Evolutionary conservation across 169 alveolate species (phyloP).

Genomic region (Besnoitia besnoiti): DNA sequence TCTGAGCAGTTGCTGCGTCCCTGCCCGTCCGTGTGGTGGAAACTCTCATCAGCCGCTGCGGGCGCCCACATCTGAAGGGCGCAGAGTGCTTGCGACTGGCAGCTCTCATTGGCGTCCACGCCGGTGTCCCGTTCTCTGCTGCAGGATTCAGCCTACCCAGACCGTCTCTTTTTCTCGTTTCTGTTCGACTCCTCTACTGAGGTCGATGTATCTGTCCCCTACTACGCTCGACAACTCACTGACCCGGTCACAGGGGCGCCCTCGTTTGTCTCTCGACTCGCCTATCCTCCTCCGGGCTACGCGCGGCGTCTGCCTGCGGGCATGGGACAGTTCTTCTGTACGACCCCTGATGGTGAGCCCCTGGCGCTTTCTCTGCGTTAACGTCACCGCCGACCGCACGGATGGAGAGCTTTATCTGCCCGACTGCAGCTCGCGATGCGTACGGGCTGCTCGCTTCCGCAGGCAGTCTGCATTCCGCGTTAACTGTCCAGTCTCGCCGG

Average conservation of each 20-base stretch:
- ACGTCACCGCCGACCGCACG: no score
- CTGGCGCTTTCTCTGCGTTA: not conserved
- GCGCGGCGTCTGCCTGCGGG: constrained; percentile 29
- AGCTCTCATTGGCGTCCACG: no score
- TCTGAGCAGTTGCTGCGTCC: no score
- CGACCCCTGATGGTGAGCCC: not conserved
- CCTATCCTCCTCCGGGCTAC: not conserved
- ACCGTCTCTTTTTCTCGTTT: constrained; percentile 17
- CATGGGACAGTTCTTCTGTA: constrained; percentile 10
- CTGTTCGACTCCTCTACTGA: not conserved
- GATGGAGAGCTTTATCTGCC: no score
- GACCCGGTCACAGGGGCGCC: constrained; percentile 13
- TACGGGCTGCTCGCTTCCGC: not conserved
- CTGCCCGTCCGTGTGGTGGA: no score
- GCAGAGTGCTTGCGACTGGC: no score
- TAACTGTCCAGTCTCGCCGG: no score
- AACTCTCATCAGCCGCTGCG: no score
- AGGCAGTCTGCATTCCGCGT: no score
- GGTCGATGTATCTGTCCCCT: constrained; percentile 2
- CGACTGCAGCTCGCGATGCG: no score
- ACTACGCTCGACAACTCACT: not conserved
- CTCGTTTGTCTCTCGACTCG: not conserved
- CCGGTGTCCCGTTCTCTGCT: not conserved
- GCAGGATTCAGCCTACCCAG: constrained; percentile 9
- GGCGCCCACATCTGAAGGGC: no score